Base-by-base conservation (phyloP, 352 stramenopile species). In the Thalassiosira hispida region DNA sequence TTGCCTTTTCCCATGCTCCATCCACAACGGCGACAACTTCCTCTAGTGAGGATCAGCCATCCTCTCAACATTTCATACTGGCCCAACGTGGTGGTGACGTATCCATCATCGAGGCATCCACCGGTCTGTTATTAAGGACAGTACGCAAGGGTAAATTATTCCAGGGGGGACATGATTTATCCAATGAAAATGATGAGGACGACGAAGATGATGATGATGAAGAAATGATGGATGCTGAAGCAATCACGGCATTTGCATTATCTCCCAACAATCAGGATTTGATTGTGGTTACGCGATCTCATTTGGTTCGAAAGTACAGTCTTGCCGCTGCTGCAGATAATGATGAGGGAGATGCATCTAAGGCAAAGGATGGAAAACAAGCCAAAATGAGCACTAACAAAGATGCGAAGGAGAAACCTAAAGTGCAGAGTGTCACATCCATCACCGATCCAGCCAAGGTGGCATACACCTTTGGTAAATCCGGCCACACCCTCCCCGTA, bases 81-180 rank as follows among this genome's bases (percentile, higher is more conserved):
- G 71, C 90, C 18, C 87, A 90, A 40, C 72, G 90, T 31, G 83
- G 80, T 40, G 89, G 85, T 33, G 87, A 94, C 78, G 47, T 94
- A 22, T 69, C 81, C 23, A 62, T 94, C n/a, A 86, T 94, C 14
- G 89, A 92, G 69, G 81, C 88, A 27, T 61, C 46, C n/a, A 67
- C 67, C 12, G 86, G 86, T 33, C 63, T 87, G 4, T 79, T 88
- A 25, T 25, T 86, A 4, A 51, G 79, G 29, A 90, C 85, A 8
- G 31, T 92, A n/a, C 84, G 89, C 11, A 49, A 75, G 35, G 78
- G 73, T 14, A 62, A 59, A 56, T n/a, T 47, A 2, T 70, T 68
- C 46, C 40, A 76, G 25, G 59, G 40, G 55, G 79, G n/a, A 53
- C 42, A 38, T 69, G 33, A 66, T 77, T 42, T 56, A 25, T 74